These are phyloP conservation scores for Vigna unguiculata DNA, from an alignment of 306 rosid species.

Conservation along the genomic window DNA sequence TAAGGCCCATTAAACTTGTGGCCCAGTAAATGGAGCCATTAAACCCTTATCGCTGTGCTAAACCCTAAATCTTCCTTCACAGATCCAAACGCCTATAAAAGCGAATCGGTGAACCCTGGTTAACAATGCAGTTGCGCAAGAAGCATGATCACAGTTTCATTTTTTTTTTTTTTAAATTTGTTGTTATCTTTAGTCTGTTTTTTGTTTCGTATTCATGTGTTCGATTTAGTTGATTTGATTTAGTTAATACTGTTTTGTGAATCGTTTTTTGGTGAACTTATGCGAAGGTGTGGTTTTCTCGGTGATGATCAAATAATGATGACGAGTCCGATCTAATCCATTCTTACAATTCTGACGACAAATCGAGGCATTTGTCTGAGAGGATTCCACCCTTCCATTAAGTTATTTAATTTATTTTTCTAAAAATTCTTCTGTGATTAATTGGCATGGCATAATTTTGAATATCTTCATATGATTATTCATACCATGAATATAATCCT, in stretches of 20 bases:
- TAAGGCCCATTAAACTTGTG: background rate
- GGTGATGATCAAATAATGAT: conserved; percentile 73
- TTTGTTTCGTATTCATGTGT: background rate
- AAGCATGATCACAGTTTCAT: background rate
- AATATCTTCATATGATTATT: conserved; percentile 44
- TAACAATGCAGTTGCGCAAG: background rate
- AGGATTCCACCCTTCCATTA: conserved; percentile 42
- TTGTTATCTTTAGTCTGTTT: background rate
- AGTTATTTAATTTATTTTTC: background rate
- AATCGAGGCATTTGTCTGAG: conserved; percentile 99
- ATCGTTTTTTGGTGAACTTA: background rate
- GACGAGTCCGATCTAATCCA: conserved; percentile 91
- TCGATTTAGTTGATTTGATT: background rate
- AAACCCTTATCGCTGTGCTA: background rate
- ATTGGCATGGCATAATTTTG: conserved; percentile 51
- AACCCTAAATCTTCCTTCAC: conserved; percentile 38
- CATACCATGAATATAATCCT: conserved; percentile 60
- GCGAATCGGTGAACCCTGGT: background rate
- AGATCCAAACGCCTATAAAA: conserved; percentile 38
- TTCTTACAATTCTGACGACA: conserved; percentile 76
- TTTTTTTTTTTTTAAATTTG: no score
- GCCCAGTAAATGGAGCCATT: background rate
- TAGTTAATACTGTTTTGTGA: background rate
- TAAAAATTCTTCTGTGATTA: background rate
- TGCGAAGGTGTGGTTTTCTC: conserved; percentile 54